A percentile compares a stretch with the other conserved stretches of the same genome.
Evolutionary conservation across 2,329 filamentous ascomycete species (phyloP).

Genomic region (Xylariaceae sp.): DNA sequence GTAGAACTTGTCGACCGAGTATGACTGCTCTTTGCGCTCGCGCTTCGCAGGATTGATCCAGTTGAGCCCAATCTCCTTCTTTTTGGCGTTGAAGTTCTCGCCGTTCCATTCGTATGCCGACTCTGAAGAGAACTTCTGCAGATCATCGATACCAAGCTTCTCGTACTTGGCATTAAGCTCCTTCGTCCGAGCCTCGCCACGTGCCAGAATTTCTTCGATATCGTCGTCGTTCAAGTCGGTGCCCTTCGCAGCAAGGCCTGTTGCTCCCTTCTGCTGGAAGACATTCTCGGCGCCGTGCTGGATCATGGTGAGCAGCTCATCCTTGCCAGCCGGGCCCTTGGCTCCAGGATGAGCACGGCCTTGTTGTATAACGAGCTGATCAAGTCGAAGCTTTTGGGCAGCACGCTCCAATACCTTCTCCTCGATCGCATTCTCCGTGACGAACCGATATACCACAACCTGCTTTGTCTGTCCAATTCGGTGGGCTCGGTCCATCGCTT

Average conservation of each 20-base stretch:
- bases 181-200: conserved; percentile 83
- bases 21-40: conserved; percentile 95
- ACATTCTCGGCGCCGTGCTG: conserved; percentile 97
- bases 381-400: conserved; percentile 90
- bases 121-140: conserved; percentile 96
- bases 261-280: conserved; percentile 68
- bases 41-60: conserved; percentile 99
- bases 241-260: conserved; percentile 55
- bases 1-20: conserved; percentile 99
- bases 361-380: conserved; percentile 97
- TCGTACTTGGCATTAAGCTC: conserved; percentile 91
- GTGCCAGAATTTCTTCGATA: conserved; percentile 80
- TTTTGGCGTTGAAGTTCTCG: conserved; percentile 85
- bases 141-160: conserved; percentile 90
- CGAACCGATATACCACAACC: conserved; percentile 91
- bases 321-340: conserved; percentile 90
- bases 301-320: conserved; percentile 95
- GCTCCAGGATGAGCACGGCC: conserved; percentile 85
- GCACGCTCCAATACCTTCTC: conserved; percentile 97
- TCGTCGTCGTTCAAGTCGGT: conserved; percentile 75
- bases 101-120: conserved; percentile 99
- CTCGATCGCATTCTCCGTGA: conserved; percentile 96
- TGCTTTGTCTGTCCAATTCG: conserved; percentile 99
- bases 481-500: conserved; percentile 98
- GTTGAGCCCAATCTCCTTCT: conserved; percentile 85